Percentiles rank a stretch among this genome's conserved stretches.
These are phyloP conservation scores for Helotiales sp. DNA, from an alignment of 2,329 filamentous ascomycete species.

Conservation along the genomic window DNA sequence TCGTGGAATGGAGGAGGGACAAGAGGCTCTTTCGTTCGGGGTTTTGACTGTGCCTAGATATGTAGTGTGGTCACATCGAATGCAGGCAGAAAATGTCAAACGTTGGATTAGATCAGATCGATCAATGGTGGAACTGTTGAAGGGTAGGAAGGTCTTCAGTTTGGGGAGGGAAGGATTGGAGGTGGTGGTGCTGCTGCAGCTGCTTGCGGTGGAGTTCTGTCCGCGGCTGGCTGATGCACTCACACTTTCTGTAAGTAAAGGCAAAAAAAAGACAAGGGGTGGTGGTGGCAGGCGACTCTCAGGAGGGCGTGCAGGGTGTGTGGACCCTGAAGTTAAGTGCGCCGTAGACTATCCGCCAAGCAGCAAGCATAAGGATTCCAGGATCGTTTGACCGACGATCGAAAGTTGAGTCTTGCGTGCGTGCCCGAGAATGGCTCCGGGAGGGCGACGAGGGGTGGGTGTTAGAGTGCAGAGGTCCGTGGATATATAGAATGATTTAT, in stretches of 20 bases:
- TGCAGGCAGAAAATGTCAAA: background rate
- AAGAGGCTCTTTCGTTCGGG: background rate
- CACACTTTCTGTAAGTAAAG: too few species aligned
- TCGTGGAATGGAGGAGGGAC: background rate
- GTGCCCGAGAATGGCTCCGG: background rate
- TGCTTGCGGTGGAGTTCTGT: constrained; percentile 3
- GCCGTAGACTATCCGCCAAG: background rate
- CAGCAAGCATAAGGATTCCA: background rate
- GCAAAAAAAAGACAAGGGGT: too few species aligned
- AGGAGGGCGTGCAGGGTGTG: constrained; percentile 6
- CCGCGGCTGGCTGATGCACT: constrained; percentile 1
- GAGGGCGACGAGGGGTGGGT: background rate
- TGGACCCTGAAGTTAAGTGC: constrained; percentile 6
- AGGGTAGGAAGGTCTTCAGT: too few species aligned
- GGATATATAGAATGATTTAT: background rate
- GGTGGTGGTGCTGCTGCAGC: background rate
- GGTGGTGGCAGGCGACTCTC: constrained; percentile 10
- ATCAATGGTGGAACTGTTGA: background rate
- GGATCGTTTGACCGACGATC: constrained; percentile 7
- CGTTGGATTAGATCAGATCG: background rate
- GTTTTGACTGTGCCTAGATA: background rate
- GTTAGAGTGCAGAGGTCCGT: background rate
- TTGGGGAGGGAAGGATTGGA: background rate
- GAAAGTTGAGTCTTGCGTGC: background rate
- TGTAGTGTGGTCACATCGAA: constrained; percentile 4